Conservation (phyloP, 495 filamentous ascomycete species). For the Aspergillus wentii region DNA sequence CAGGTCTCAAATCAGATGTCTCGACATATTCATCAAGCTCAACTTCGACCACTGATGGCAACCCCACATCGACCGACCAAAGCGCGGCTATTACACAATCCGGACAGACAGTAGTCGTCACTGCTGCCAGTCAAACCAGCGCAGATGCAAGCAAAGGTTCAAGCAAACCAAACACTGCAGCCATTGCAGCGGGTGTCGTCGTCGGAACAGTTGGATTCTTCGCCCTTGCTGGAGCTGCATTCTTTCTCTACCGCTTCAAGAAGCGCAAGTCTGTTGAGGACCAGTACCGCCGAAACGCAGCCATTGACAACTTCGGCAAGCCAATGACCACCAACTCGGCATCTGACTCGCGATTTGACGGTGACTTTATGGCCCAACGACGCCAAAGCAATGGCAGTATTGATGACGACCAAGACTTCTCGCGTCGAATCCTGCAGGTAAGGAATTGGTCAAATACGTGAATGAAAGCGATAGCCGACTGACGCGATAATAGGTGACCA, state of each 20-base stretch:
- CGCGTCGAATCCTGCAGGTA: conserved; percentile 90
- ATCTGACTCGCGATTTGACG: conserved; percentile 82
- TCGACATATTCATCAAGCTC: conserved; percentile 15
- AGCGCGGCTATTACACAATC: conserved; percentile 20
- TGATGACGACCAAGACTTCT: conserved; percentile 96
- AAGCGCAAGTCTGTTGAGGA: conserved; percentile 70
- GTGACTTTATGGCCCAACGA: conserved; percentile 74
- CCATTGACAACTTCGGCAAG: conserved; percentile 65
- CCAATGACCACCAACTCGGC: conserved; percentile 54
- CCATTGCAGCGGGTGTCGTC: conserved; percentile 85
- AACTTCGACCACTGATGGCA: conserved; percentile 12
- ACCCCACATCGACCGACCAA: conserved; percentile 7
- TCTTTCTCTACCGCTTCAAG: conserved; percentile 72
- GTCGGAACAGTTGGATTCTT: conserved; percentile 71
- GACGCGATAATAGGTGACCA: conserved; percentile 35
- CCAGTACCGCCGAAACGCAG: conserved; percentile 71
- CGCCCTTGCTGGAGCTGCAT: conserved; percentile 59
- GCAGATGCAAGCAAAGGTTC: conserved; percentile 13
- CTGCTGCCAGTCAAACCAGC: conserved; percentile 21
- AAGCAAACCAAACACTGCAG: conserved; percentile 56
- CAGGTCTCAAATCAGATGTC: conserved; percentile 27
- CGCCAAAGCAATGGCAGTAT: conserved; percentile 96
- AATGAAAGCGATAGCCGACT: background rate
- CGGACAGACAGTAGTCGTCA: conserved; percentile 36
- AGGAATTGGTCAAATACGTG: conserved; percentile 11